A percentile compares a stretch with the other conserved stretches of the same genome.
These are phyloP conservation scores for Adansonia rubrostipa DNA, from an alignment of 441 rosid species.

Conservation along the genomic window DNA sequence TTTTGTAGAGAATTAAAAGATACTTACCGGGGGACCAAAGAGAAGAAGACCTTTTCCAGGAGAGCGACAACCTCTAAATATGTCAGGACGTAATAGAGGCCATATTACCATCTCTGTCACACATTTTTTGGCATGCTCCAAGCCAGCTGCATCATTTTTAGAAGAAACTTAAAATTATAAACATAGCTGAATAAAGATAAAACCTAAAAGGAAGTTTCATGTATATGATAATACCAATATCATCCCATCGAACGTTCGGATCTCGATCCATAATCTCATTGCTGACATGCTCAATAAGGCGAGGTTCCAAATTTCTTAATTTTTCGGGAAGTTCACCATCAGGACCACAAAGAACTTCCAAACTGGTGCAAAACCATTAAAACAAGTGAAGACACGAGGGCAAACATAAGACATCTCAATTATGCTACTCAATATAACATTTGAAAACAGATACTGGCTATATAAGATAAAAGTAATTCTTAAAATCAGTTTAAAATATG, in stretches of 20 bases:
- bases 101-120: conserved; percentile 98
- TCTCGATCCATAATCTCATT: conserved; percentile 97
- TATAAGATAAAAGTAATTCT: not conserved
- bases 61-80: conserved; percentile 92
- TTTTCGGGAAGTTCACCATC: conserved; percentile 98
- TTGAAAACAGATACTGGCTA: not conserved
- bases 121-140: conserved; percentile 98
- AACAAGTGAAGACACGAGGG: conserved; percentile 3
- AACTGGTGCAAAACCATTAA: conserved; percentile 43
- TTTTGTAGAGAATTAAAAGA: conserved; percentile 30
- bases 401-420: conserved; percentile 12
- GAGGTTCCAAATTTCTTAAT: conserved; percentile 93
- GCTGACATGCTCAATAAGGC: conserved; percentile 93
- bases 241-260: conserved; percentile 95
- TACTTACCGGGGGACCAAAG: conserved; percentile 93
- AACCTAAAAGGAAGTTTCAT: conserved; percentile 24
- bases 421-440: not conserved
- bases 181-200: conserved; percentile 17
- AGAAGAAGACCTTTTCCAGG: conserved; percentile 99
- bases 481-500: conserved; percentile 1
- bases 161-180: conserved; percentile 22
- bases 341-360: conserved; percentile 95
- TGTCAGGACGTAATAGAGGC: conserved; percentile 94
- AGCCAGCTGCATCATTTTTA: conserved; percentile 67
- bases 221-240: conserved; percentile 68